Conservation (phyloP, 306 rosid genomes). For the Abrus pulchellus region DNA sequence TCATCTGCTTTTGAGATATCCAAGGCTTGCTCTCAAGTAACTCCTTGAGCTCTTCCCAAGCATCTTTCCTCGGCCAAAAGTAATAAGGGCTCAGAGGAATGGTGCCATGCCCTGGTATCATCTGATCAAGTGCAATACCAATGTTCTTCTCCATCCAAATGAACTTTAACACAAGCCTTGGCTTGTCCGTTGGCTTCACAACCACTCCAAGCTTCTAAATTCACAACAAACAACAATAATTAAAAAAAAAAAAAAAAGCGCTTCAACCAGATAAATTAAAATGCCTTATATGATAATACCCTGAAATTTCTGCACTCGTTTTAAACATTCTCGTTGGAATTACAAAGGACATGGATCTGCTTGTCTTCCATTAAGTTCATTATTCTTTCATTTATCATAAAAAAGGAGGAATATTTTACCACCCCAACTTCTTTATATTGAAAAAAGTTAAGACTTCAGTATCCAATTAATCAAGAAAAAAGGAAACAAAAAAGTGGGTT, state of each 20-base stretch:
- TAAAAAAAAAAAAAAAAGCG: not conserved
- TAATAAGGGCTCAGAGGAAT: constrained; percentile 94
- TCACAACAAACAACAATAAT: constrained; percentile 19
- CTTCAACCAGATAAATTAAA: constrained; percentile 6
- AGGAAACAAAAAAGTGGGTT: not conserved
- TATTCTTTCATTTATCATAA: not conserved
- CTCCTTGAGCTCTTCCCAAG: constrained; percentile 99
- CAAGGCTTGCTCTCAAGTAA: constrained; percentile 95
- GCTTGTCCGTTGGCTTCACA: constrained; percentile 79
- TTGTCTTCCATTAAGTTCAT: not conserved
- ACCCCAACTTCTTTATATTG: too few species aligned
- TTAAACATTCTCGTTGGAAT: not conserved
- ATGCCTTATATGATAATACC: not conserved
- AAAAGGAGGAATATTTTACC: not conserved
- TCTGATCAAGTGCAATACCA: constrained; percentile 86
- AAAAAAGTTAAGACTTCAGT: not conserved
- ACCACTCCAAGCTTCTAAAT: constrained; percentile 87
- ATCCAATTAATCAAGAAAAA: not conserved
- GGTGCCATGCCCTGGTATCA: constrained; percentile 86
- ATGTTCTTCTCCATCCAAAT: constrained; percentile 99
- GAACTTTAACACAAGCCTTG: constrained; percentile 90
- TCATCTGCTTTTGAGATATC: constrained; percentile 98
- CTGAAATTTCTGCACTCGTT: constrained; percentile 6
- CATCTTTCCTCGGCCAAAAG: constrained; percentile 99
- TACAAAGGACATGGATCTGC: not conserved